Base-by-base conservation (phyloP, 805 yeast genomes). In the Candida gorgasii region DNA sequence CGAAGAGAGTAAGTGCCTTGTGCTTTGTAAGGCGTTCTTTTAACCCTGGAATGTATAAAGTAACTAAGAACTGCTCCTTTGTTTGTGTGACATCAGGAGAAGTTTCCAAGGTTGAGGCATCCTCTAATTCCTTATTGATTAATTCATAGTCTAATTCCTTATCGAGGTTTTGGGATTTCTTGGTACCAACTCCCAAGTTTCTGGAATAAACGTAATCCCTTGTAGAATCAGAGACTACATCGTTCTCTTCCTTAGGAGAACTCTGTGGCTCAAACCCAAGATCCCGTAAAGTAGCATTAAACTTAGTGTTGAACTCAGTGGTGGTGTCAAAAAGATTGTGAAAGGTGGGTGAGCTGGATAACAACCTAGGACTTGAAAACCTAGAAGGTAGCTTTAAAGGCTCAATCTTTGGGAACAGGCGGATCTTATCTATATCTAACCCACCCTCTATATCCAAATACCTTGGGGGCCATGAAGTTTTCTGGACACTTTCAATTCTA, bases 31-130 rank as follows among this genome's bases (percentile, higher is more conserved):
- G 7, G 12, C 7, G 7, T 27, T 8, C n/a, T 27, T 27, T 27
- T 27, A 27, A 27, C 7, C 9, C n/a, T 13, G 32, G 18, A 4
- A 14, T 8, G 17, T 29, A 9, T 17, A 14, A 31, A 8, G 44
- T 33, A 46, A 47, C 22, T 39, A 45, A 20, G 29, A 39, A 24
- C n/a, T 5, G 8, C 7, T 24, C n/a, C n/a, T 5, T 5, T 24
- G n/a, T n/a, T n/a, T n/a, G n/a, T n/a, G n/a, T 24, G 12, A 5
- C 5, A 7, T 5, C 28, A 24, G 28, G 28, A 24, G 8, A 7
- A 9, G 24, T 20, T 7, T 20, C 9, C 24, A 24, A 24, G 4
- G 28, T 24, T 24, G 12, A 24, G 12, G 8, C 28, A 7, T 11
- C 13, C 8, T 24, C 28, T 11, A 24, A 24, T 24, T 19, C 15